Evolutionary conservation across 140 eudicot genomes (phyloP), one percentile per base, ranked within the genome.

Genomic region (Senecio squalidus): DNA sequence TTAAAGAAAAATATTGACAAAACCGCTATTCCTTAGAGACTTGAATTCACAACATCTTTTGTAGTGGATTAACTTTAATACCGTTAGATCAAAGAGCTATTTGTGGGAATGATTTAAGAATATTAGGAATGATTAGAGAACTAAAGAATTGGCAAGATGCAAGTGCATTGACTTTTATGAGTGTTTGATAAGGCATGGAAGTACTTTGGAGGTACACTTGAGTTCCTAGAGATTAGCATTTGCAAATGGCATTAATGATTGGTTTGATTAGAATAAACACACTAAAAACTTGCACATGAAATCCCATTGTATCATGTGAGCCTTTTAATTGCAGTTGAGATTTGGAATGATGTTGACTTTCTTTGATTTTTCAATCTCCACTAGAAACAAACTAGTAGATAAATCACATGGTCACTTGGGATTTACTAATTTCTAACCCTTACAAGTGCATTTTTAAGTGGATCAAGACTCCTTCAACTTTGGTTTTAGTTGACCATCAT

Each of bases 191-290:
- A 72, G 77, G 25, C 38, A 72, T 64, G 23, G 67, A 64, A 39
- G 77, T 64, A 72, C 72, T 72, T 72, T 64, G 62, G 66, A 72
- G 67, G 77, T 72, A 72, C 77, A 38, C 53, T 55, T 64, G 55
- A 27, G 67, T 63, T 63, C 47, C 43, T 71, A 49, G 77, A 72
- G 67, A 64, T 72, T 72, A 72, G 67, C 67, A 22, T 46, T 38
- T 29, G 21, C 55, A 18, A 71, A 15, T 45, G 66, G 61, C 77
- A 72, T 72, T 72, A 72, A 64, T 72, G 77, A 72, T 72, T 72
- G 77, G 72, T 44, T n/a, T 55, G 72, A 72, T 72, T 72, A 72
- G 64, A 72, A 46, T 72, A 64, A 69, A 55, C 49, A 52, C 29
- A 48, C 74, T 30, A 45, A 22, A 67, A 48, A 9, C 52, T 60